Percentiles rank a stretch among this genome's conserved stretches.
These are phyloP conservation scores for Vitis labrusca DNA, from an alignment of 164 flowering plant species.

Conservation along the genomic window DNA sequence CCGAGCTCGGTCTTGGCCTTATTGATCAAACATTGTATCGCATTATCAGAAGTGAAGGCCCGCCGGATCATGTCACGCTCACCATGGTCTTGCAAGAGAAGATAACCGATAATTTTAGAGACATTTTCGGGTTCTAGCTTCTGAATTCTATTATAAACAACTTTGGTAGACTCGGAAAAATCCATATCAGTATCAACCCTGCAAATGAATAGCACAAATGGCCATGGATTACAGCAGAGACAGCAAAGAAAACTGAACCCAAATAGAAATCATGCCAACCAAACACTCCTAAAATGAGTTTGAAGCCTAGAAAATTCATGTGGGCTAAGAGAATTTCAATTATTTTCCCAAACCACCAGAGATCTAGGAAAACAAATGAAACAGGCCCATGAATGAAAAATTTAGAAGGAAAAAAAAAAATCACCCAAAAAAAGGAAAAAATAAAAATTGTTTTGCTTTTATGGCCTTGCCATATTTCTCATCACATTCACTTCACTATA, in stretches of 20 bases:
- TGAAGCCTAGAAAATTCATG: background rate
- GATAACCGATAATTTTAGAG: conserved; percentile 68
- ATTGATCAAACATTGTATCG: conserved; percentile 43
- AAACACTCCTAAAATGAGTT: background rate
- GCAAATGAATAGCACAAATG: background rate
- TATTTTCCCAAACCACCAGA: background rate
- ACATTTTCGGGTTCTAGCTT: conserved; percentile 49
- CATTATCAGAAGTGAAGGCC: conserved; percentile 62
- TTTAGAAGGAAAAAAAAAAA: too few relatives aligned
- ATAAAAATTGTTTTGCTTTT: too few relatives aligned
- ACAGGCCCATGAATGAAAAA: background rate
- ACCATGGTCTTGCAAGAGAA: conserved; percentile 59
- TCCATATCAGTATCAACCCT: conserved; percentile 53
- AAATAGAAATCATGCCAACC: background rate
- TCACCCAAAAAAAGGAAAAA: too few relatives aligned
- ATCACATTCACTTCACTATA: too few relatives aligned
- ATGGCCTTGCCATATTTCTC: too few relatives aligned
- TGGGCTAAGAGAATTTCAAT: too few relatives aligned
- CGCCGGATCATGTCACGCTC: conserved; percentile 75
- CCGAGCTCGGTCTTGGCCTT: conserved; percentile 56
- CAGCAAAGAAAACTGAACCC: background rate
- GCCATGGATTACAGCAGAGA: background rate
- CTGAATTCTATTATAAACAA: conserved; percentile 44
- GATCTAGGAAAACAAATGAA: background rate
- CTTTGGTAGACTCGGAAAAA: conserved; percentile 55